Evolutionary conservation across 1,284 basidiomycete genomes (phyloP), one percentile per base, ranked within the genome.

Genomic region (Salmacisia buchloeana): DNA sequence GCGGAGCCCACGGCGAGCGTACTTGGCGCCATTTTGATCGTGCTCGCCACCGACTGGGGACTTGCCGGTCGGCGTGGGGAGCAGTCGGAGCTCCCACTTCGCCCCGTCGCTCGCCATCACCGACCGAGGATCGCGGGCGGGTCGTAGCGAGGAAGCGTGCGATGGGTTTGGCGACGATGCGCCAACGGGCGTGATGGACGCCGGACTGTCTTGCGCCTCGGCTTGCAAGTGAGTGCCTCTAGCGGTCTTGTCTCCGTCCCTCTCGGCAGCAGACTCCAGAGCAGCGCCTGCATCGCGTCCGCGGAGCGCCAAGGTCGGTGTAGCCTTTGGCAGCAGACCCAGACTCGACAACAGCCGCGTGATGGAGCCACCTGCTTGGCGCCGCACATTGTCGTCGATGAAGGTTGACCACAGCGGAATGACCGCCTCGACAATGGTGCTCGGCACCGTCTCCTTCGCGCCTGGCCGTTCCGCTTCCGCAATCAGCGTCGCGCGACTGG

Each of bases 21-120:
- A 3, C 15, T 5, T 15, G 23, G n/a, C n/a, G n/a, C n/a, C n/a
- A n/a, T n/a, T n/a, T 21, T 49, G 12, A 5, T 29, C 49, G 15
- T 54, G 13, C 29, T 54, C 49, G 27, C 29, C 49, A 33, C 15
- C 49, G 21, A 10, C 15, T 2, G 29, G 49, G 13, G 49, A 3
- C 25, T 31, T 27, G 15, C 3, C 18, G 5, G 9, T 18, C 9
- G 49, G 49, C 13, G 29, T 27, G 29, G 49, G 34, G 27, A 54
- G 25, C 25, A 54, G 21, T n/a, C 49, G 49, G 13, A 54, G 29
- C 27, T 54, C 49, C 49, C 49, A 54, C 6, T 13, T 54, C 27
- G 29, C 49, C 2, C 49, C 49, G 49, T 54, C 49, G 7, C 29
- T 54, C 5, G 49, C 49, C 49, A 54, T 54, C 25, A 54, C 49